Evolutionary conservation across 83 land plant species (phyloP).

Genomic region (Diphasiastrum complanatum): DNA sequence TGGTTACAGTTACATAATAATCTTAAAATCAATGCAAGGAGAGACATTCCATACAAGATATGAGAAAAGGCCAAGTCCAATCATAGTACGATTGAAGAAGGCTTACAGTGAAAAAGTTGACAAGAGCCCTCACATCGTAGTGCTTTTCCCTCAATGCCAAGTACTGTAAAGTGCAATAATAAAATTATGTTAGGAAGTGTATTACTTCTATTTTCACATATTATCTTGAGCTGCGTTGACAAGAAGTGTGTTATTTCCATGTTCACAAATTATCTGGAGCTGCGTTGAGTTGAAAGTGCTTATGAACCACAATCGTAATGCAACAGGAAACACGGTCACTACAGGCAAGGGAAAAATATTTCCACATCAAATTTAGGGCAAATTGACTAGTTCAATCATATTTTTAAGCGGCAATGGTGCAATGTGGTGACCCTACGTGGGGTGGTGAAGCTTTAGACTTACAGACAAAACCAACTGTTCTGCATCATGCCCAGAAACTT

Average conservation of each 20-base stretch:
- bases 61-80: neutral
- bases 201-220: no score
- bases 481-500: conserved; percentile 9
- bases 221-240: no score
- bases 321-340: neutral
- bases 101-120: conserved; percentile 15
- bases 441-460: no score
- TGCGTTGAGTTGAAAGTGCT: neutral
- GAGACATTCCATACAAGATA: neutral
- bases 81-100: neutral
- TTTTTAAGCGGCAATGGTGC: no score
- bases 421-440: no score
- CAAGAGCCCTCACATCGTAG: conserved; percentile 10
- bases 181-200: no score
- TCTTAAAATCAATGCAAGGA: no score
- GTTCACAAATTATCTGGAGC: neutral
- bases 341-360: no score
- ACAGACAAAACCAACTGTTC: conserved; percentile 14
- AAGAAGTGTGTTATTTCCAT: no score
- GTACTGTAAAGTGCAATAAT: neutral
- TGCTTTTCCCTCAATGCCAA: conserved; percentile 2
- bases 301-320: neutral
- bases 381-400: no score
- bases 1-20: no score
- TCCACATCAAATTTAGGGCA: no score